Percentiles rank a stretch among this genome's conserved stretches.
Evolutionary conservation across 2,329 filamentous ascomycete species (phyloP).

Genomic region (Teratosphaeria destructans): DNA sequence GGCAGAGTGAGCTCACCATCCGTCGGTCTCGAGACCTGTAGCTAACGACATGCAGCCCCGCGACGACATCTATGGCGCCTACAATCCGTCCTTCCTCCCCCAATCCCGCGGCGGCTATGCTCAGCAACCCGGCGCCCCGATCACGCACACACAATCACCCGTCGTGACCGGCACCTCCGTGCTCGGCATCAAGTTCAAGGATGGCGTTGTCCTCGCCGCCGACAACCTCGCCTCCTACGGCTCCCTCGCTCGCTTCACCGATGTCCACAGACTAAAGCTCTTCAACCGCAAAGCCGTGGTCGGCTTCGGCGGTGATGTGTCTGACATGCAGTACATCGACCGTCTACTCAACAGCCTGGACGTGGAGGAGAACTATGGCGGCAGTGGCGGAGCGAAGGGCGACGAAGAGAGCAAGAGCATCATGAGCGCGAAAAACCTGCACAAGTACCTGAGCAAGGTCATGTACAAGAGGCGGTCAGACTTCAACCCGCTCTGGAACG

Average conservation of each 20-base stretch:
- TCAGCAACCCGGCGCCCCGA: conserved; percentile 40
- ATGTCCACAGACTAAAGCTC: conserved; percentile 86
- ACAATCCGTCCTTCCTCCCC: conserved; percentile 78
- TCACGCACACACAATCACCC: conserved; percentile 80
- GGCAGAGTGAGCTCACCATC: conserved; percentile 45
- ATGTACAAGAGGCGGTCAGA: conserved; percentile 91
- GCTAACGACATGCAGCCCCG: conserved; percentile 56
- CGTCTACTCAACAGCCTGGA: conserved; percentile 77
- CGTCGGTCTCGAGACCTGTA: conserved; percentile 27
- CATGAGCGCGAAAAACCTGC: conserved; percentile 85
- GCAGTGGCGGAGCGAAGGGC: conserved; percentile 29
- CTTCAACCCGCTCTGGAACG: conserved; percentile 97
- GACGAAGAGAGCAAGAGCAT: conserved; percentile 40
- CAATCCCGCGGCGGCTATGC: conserved; percentile 35
- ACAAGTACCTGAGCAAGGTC: conserved; percentile 92
- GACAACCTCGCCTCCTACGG: conserved; percentile 98
- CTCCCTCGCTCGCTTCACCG: conserved; percentile 85
- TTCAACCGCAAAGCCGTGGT: conserved; percentile 79
- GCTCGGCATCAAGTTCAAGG: conserved; percentile 87
- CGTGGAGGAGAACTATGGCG: conserved; percentile 77
- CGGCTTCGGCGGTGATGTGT: conserved; percentile 93
- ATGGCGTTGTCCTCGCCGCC: conserved; percentile 90
- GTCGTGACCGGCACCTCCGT: conserved; percentile 96
- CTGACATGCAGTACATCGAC: conserved; percentile 98
- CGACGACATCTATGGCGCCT: conserved; percentile 92